Evolutionary conservation across 2,329 filamentous ascomycete species (phyloP), one percentile per base, ranked within the genome.

Genomic region (Harringtonia aguacate): DNA sequence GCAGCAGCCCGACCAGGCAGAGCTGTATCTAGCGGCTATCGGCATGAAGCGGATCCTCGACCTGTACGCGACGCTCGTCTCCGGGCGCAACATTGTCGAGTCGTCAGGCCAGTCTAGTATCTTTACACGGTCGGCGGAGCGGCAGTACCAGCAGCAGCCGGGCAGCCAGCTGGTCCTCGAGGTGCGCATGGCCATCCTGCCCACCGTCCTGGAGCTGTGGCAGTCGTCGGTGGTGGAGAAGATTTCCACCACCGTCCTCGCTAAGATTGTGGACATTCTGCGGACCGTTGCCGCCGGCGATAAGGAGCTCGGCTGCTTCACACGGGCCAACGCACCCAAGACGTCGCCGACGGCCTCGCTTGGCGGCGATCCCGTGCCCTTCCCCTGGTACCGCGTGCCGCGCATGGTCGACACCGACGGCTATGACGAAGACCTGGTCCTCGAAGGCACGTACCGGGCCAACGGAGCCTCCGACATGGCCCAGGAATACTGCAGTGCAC

Each of bases 91-190:
- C 50, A 77, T 97, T 42, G 72, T 73, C n/a, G 89, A 97, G 30
- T 82, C 89, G 2, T 66, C 72, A 28, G 79, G 81, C 22, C 62
- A 65, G n/a, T 68, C 69, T 44, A 67, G 61, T 43, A 58, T 76
- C 18, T 53, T 62, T 4, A 52, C 56, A 7, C 58, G 61, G 13
- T 57, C 61, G n/a, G 53, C 54, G 6, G 69, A 72, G 15, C 62
- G 70, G 35, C 62, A 60, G 13, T 64, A 65, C 21, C 30, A 22
- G 18, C 53, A 59, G 3, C 62, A 65, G 20, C 57, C 69, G 10
- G 73, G 79, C 14, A 70, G 77, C 2, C 90, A 95, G 54, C 84
- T 97, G 44, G 68, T 95, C 14, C 79, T 97, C 7, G 90, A 97
- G 59, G 65, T 97, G 35, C 82, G 92, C 35, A 79, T 84, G 63